Evolutionary conservation across 179 eudicot genomes (phyloP), one percentile per base, ranked within the genome.

Genomic region (Patellifolia procumbens): DNA sequence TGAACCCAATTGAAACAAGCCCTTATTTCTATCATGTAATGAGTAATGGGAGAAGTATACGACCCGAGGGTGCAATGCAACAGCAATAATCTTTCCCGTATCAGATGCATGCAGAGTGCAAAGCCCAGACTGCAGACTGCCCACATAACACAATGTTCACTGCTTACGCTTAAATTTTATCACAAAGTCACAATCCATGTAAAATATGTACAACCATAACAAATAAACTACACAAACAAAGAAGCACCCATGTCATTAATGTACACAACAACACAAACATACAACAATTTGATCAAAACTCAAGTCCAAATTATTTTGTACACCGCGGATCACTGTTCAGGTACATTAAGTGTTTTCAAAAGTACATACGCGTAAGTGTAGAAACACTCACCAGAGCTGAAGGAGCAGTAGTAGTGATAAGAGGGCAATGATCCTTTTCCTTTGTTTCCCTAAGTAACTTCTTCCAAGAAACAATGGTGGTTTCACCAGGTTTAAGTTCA

Each of bases 381-480:
- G 16, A 3, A 75, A 60, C 45, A 52, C 78, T 74, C 53, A 74
- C 75, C 74, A 32, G 5, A 24, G 29, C 24, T 4, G 45, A 39
- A 39, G 45, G 9, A 10, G 32, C 74, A 51, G 39, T 42, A 31
- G 73, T 52, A 55, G 74, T 8, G 52, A 71, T 52, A 29, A n/a
- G 59, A 15, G 60, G 56, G 59, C 60, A 17, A 4, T 26, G 74
- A 49, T 52, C 37, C 32, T 62, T 49, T 35, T 51, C 37, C 37
- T 43, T 74, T 46, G 60, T 62, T 55, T 78, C 73, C 49, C 59
- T 82, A 7, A 82, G 65, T 16, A 82, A 37, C 34, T 79, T 82
- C 80, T 76, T 82, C 85, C 85, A 82, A 43, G 85, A 82, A 76
- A 82, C 75, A 53, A 76, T 75, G 75, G 80, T 80, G 46, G 85